Evolutionary conservation across 495 filamentous ascomycete genomes (phyloP).

Genomic region (Aspergillus indologenus): DNA sequence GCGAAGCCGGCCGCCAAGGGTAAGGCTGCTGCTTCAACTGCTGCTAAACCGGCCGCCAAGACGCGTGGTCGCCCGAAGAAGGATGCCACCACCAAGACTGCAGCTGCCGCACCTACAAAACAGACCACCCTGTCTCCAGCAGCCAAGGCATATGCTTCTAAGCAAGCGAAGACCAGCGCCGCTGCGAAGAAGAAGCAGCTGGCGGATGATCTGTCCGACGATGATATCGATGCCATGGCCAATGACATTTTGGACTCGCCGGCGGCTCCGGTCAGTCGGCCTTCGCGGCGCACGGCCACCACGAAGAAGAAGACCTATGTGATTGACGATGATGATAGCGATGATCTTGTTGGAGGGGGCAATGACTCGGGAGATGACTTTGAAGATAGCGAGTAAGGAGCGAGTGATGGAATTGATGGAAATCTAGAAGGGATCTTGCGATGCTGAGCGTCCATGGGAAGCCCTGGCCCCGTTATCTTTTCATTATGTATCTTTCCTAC

Average conservation of each 20-base stretch:
- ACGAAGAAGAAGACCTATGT: constrained; percentile 52
- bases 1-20: constrained; percentile 40
- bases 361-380: constrained; percentile 38
- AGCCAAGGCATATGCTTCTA: constrained; percentile 78
- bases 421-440: neutral
- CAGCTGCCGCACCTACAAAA: constrained; percentile 42
- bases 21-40: constrained; percentile 26
- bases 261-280: constrained; percentile 43
- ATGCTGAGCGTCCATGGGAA: constrained; percentile 19
- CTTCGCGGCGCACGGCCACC: constrained; percentile 52
- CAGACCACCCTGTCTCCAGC: constrained; percentile 61
- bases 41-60: constrained; percentile 31
- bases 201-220: constrained; percentile 41
- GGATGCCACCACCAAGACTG: constrained; percentile 33
- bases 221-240: constrained; percentile 52
- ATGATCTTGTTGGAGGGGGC: constrained; percentile 28
- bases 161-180: constrained; percentile 55
- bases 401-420: no score
- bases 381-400: constrained; percentile 37
- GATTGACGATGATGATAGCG: constrained; percentile 52
- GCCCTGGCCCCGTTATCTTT: constrained; percentile 2
- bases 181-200: constrained; percentile 32
- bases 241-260: constrained; percentile 56
- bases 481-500: neutral
- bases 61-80: constrained; percentile 53